Evolutionary conservation across 2,329 filamentous ascomycete genomes (phyloP).

Genomic region (Diplodia intermedia): DNA sequence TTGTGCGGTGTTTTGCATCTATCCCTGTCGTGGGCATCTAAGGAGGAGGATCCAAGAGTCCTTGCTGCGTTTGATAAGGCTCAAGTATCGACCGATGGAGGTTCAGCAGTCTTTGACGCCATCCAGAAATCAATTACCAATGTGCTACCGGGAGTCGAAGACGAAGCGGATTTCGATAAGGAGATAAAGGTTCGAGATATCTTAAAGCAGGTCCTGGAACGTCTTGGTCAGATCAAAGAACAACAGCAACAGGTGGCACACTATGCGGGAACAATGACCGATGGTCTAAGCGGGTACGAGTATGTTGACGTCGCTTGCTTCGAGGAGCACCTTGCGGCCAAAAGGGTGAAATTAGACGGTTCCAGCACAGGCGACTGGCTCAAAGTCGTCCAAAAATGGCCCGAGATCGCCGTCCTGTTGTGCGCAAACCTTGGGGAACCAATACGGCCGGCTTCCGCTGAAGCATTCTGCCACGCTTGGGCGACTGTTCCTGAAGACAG

Average conservation of each 20-base stretch:
- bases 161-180: conserved; percentile 1
- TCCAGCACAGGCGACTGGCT: conserved; percentile 2
- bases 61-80: background rate
- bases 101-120: background rate
- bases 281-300: background rate
- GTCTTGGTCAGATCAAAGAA: conserved; percentile 1
- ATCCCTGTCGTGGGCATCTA: background rate
- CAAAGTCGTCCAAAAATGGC: conserved; percentile 6
- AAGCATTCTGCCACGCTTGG: background rate
- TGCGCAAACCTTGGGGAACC: background rate
- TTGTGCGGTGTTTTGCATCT: background rate
- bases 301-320: background rate
- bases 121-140: background rate
- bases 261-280: background rate
- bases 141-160: background rate
- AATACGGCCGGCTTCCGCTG: background rate
- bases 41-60: background rate
- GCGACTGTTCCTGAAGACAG: background rate
- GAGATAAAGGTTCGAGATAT: conserved; percentile 3
- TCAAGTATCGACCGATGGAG: background rate
- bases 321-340: background rate
- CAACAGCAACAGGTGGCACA: background rate
- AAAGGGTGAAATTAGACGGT: background rate
- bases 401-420: background rate
- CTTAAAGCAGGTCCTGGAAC: background rate